Conservation (phyloP, 768 basidiomycete species). For the Pulveroboletus sp. region DNA sequence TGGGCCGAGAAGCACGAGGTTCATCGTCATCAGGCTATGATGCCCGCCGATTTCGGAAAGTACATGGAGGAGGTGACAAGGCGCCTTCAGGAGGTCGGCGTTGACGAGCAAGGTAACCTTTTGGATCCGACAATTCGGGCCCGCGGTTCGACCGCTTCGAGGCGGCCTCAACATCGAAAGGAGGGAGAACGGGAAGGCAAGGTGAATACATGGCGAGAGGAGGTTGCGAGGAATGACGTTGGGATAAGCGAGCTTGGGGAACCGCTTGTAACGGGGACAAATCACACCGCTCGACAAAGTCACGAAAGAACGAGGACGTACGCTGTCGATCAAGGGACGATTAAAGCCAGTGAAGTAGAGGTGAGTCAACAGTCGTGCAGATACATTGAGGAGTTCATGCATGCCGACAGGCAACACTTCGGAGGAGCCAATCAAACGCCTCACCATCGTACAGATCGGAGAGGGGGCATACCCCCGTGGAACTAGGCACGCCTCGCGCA, state of each 20-base stretch:
- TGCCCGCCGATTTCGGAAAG: conserved; percentile 25
- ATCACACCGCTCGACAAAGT: conserved; percentile 11
- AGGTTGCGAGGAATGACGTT: conserved; percentile 39
- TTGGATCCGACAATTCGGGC: conserved; percentile 15
- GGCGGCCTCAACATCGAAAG: conserved; percentile 10
- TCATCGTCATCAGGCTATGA: conserved; percentile 21
- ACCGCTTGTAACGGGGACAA: conserved; percentile 9
- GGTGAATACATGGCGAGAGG: conserved; percentile 55
- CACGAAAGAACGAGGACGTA: conserved; percentile 10
- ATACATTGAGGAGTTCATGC: background rate
- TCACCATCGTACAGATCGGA: conserved; percentile 27
- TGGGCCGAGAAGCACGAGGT: conserved; percentile 30
- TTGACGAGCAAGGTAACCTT: conserved; percentile 29
- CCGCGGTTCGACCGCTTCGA: conserved; percentile 1
- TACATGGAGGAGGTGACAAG: conserved; percentile 32
- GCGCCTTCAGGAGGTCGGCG: conserved; percentile 33
- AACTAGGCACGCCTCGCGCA: conserved; percentile 13
- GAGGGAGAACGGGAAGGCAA: conserved; percentile 27
- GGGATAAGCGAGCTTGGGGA: conserved; percentile 23
- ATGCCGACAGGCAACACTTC: conserved; percentile 15
- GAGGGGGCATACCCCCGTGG: conserved; percentile 18
- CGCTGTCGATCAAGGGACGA: conserved; percentile 8
- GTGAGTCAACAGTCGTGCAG: conserved; percentile 11
- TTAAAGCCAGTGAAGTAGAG: conserved; percentile 21
- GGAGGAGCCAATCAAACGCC: conserved; percentile 16